These are phyloP conservation scores for Fomitopsis serialis DNA, from an alignment of 768 basidiomycete genomes.

Conservation along the genomic window DNA sequence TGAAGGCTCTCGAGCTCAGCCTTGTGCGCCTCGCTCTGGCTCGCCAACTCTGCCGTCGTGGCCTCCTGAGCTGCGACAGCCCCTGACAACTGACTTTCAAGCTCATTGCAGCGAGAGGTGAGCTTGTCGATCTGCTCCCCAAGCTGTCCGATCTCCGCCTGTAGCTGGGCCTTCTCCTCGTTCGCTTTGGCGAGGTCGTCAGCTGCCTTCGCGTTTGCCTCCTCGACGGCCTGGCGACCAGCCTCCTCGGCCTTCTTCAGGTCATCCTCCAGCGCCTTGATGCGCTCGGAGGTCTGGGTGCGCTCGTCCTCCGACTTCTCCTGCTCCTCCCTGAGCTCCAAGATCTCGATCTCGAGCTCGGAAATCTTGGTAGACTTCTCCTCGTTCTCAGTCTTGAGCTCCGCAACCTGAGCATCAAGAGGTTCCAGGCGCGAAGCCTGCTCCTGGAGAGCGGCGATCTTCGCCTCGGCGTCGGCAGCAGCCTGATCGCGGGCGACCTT, in stretches of 20 bases:
- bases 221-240: conserved; percentile 42
- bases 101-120: conserved; percentile 36
- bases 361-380: conserved; percentile 68
- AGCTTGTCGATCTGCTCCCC: conserved; percentile 31
- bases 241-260: conserved; percentile 43
- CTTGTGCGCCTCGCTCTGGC: conserved; percentile 42
- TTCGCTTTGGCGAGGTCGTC: conserved; percentile 36
- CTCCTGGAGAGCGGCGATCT: conserved; percentile 40
- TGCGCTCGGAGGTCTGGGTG: conserved; percentile 35
- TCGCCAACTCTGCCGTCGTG: conserved; percentile 37
- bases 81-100: conserved; percentile 43
- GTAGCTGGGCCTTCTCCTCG: conserved; percentile 38
- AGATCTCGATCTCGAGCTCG: conserved; percentile 75
- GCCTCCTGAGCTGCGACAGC: conserved; percentile 45
- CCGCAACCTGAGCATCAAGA: conserved; percentile 44
- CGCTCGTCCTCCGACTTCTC: conserved; percentile 61
- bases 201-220: conserved; percentile 41
- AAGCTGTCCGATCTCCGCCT: conserved; percentile 37
- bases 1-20: conserved; percentile 49
- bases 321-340: conserved; percentile 69
- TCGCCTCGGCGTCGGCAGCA: conserved; percentile 40
- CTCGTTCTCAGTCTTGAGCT: conserved; percentile 60
- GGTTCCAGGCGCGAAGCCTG: conserved; percentile 37
- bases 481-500: conserved; percentile 45
- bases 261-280: conserved; percentile 51